These are phyloP conservation scores for Tolypocladium pustulatum DNA, from an alignment of 2,329 filamentous ascomycete species.

Conservation along the genomic window DNA sequence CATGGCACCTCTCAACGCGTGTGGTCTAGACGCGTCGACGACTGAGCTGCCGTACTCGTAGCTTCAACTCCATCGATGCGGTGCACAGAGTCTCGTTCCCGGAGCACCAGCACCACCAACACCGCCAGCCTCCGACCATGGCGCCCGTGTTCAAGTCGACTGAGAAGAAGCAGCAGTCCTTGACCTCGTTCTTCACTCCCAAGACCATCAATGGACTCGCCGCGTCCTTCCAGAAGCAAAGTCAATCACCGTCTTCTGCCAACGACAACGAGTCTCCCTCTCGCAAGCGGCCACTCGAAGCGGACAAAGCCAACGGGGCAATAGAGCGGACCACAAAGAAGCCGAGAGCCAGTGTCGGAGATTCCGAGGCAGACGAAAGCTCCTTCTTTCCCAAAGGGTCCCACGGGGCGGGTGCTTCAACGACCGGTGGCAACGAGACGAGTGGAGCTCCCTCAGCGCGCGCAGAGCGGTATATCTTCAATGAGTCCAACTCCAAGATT, in stretches of 20 bases:
- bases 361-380: slow-evolving; percentile 24
- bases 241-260: slow-evolving; percentile 13
- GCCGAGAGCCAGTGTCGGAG: slow-evolving; percentile 23
- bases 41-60: too few relatives aligned
- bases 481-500: slow-evolving; percentile 28
- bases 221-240: slow-evolving; percentile 23
- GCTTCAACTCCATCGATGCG: neutral
- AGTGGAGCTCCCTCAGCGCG: slow-evolving; percentile 22
- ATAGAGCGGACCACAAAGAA: slow-evolving; percentile 32
- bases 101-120: neutral
- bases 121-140: neutral
- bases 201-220: slow-evolving; percentile 39
- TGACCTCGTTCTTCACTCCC: slow-evolving; percentile 77
- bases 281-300: slow-evolving; percentile 40
- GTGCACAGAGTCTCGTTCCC: neutral
- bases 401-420: neutral
- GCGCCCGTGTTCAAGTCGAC: slow-evolving; percentile 18
- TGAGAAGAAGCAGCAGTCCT: slow-evolving; percentile 64
- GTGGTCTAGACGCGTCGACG: neutral
- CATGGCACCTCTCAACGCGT: neutral
- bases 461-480: slow-evolving; percentile 43
- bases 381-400: slow-evolving; percentile 17
- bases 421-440: neutral
- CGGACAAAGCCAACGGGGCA: slow-evolving; percentile 31
- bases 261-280: slow-evolving; percentile 18